Base-by-base conservation (phyloP, 1,284 basidiomycete genomes). In the Pascua guehoae region DNA sequence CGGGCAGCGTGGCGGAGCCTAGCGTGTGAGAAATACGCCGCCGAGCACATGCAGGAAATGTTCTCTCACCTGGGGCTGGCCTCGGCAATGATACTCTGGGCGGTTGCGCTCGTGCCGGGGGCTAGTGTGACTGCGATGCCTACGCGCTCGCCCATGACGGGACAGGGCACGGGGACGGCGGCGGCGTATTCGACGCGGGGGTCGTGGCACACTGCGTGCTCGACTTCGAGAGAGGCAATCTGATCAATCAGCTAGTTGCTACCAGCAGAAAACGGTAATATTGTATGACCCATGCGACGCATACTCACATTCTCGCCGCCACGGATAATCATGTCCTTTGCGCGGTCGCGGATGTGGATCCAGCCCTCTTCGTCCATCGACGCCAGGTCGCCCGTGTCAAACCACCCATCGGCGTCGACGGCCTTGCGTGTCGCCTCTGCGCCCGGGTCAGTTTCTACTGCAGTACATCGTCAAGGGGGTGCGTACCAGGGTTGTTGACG, bases 241-340 rank as follows among this genome's bases (percentile, higher is more conserved):
- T 53, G 38, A 16, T 16, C 17, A 41, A 18, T 41, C 40, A 12
- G 12, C 40, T 41, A 4, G 40, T 9, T 46, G n/a, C n/a, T 9
- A 9, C n/a, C 40, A 41, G n/a, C n/a, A n/a, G n/a, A n/a, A n/a
- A n/a, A n/a, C n/a, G n/a, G n/a, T n/a, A n/a, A n/a, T n/a, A n/a
- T n/a, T n/a, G n/a, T n/a, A n/a, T n/a, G n/a, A n/a, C 24, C 7
- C 24, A 4, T 4, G 24, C 24, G 24, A 32, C 24, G 18, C 15
- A 69, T 69, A 66, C 45, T 47, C 11, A 74, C 70, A 39, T 74
- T 74, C 55, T 74, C 72, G 8, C 72, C 72, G 15, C 72, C 72
- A 7, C 72, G 70, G 16, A 74, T 71, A 41, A 74, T 74, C 44
- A 74, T 66, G 47, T 53, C 56, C 51, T 59, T 59, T 0, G 50